Percentiles rank a stretch among this genome's conserved stretches.
Evolutionary conservation across 805 yeast species (phyloP).

Genomic region (Teunomyces stri): DNA sequence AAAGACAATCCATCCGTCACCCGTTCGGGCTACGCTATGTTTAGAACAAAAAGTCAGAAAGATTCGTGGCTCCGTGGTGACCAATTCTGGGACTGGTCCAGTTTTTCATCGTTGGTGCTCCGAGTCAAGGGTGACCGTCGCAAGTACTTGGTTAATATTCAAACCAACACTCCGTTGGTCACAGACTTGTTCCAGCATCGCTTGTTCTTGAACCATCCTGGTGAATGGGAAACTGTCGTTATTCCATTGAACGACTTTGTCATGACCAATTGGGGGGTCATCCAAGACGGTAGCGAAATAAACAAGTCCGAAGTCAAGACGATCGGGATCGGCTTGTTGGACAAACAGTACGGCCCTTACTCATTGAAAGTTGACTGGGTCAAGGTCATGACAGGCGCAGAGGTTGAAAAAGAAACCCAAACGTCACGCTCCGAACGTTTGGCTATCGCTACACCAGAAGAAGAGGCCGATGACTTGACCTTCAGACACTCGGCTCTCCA

Average conservation of each 20-base stretch:
- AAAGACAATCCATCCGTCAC: conserved; percentile 61
- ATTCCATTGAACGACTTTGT: conserved; percentile 78
- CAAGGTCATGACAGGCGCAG: conserved; percentile 61
- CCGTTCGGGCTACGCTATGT: conserved; percentile 79
- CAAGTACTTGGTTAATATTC: conserved; percentile 75
- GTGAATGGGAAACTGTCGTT: conserved; percentile 80
- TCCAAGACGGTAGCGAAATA: conserved; percentile 49
- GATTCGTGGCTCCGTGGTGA: conserved; percentile 49
- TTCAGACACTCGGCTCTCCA: conserved; percentile 6
- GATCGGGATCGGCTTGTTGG: conserved; percentile 75
- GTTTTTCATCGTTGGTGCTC: conserved; percentile 58
- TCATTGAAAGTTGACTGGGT: conserved; percentile 68
- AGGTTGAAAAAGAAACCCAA: conserved; percentile 41
- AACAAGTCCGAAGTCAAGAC: conserved; percentile 67
- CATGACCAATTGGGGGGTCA: conserved; percentile 76
- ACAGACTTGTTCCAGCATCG: conserved; percentile 84
- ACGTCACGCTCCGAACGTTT: conserved; percentile 30
- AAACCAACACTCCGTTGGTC: conserved; percentile 72
- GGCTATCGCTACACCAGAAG: conserved; percentile 11
- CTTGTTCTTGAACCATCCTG: conserved; percentile 65
- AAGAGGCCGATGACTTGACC: conserved; percentile 6
- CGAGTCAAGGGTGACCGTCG: conserved; percentile 73
- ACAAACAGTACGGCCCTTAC: conserved; percentile 75
- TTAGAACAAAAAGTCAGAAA: conserved; percentile 67
- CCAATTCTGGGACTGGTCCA: conserved; percentile 67